Evolutionary conservation across 2,329 filamentous ascomycete species (phyloP), one percentile per base, ranked within the genome.

Genomic region (Microascus cirrosus): DNA sequence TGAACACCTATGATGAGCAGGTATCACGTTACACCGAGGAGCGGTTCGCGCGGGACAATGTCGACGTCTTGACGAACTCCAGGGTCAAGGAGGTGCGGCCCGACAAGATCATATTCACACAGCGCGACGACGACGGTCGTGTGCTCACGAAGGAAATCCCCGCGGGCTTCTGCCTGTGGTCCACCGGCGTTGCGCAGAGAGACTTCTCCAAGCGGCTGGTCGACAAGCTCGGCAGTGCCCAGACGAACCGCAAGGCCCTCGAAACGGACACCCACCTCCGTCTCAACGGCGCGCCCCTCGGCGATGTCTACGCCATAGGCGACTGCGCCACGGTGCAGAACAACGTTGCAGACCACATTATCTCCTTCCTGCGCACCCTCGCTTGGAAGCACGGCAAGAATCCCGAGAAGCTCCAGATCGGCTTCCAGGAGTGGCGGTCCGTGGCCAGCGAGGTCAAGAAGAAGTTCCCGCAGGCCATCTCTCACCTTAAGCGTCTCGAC

Each of bases 241-340:
- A 99, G 70, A 91, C 84, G 62, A 99, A 99, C 73, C 83, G 81
- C 45, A 92, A 94, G 68, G 94, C 95, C 2, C 80, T 99, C 10
- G 94, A 97, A 70, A 99, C 94, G 0, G 94, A 99, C 69, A 85
- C 90, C 1, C 93, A 99, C 68, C 85, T 97, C 10, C 90, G 94
- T 48, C 76, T 99, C 0, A 89, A 87, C 60, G 94, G 94, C 57
- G 84, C 94, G 0, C 94, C 94, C 0, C 74, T 97, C 0, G 94
- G 94, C 42, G 93, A 97, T 61, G 91, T 99, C 24, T 99, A 99
- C 67, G 92, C 92, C 54, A 91, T 99, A 61, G 94, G 94, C 15
- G 94, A 99, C 73, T 97, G 94, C 74, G 80, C 90, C 7, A 99
- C 95, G 0, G 93, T 99, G 0, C 95, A 99, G 68, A 99, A 99